phyloP scores from a whole-genome alignment of 148 eudicot genomes.

The Oxyria digyna region DNA sequence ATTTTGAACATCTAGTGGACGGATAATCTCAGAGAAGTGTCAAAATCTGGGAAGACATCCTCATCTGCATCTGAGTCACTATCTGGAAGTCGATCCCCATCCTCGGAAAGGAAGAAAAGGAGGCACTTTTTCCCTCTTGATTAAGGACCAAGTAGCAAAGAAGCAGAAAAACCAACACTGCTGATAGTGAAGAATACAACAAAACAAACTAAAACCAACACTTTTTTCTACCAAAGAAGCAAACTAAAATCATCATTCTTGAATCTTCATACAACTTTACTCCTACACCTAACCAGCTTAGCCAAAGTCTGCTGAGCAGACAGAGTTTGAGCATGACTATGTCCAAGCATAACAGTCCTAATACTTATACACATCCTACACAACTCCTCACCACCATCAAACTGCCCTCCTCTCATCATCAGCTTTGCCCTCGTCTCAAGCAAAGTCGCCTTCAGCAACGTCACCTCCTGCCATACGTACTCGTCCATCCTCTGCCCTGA shows the following conservation, averaged over 20 bases:
- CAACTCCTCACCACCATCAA: constrained; percentile 72
- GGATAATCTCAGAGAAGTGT: constrained; percentile 51
- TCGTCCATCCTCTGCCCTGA: constrained; percentile 50
- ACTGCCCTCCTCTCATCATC: constrained; percentile 69
- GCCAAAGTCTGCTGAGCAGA: constrained; percentile 92
- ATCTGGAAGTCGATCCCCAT: constrained; percentile 80
- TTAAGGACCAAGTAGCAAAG: too few relatives aligned
- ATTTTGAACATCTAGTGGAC: constrained; percentile 63
- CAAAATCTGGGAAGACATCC: constrained; percentile 46
- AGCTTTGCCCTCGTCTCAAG: constrained; percentile 74
- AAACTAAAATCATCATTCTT: neutral
- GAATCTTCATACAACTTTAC: constrained; percentile 27
- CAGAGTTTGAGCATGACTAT: constrained; percentile 62
- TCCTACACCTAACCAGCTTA: constrained; percentile 72
- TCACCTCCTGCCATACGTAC: constrained; percentile 86
- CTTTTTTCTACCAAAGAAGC: too few relatives aligned
- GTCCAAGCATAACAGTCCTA: constrained; percentile 88
- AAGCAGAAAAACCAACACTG: neutral
- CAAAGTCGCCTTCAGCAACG: constrained; percentile 68
- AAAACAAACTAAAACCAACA: neutral
- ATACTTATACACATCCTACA: constrained; percentile 84
- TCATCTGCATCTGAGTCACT: constrained; percentile 97
- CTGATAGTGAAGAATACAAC: neutral
- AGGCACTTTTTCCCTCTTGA: too few relatives aligned
- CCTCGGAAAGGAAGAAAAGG: constrained; percentile 79